Evolutionary conservation across 768 basidiomycete genomes (phyloP).

Genomic region (Trametes maxima): DNA sequence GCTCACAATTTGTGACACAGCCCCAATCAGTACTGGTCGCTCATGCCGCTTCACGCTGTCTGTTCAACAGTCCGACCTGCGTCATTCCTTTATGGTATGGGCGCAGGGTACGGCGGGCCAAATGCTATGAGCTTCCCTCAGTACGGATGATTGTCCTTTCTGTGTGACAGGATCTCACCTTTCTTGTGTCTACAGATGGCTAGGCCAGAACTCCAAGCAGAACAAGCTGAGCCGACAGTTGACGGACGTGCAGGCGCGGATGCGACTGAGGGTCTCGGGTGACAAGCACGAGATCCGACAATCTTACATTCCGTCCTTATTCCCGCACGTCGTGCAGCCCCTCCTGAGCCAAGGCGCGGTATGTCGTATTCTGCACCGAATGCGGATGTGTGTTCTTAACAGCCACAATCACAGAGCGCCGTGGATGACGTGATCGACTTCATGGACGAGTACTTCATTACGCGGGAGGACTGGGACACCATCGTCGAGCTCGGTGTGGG

Average conservation of each 20-base stretch:
- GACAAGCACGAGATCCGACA: constrained; percentile 89
- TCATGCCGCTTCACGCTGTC: constrained; percentile 93
- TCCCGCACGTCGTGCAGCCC: constrained; percentile 78
- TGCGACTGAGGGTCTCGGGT: constrained; percentile 93
- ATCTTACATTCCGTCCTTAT: constrained; percentile 88
- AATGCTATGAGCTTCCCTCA: constrained; percentile 79
- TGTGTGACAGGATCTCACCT: neutral
- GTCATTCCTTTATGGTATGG: constrained; percentile 75
- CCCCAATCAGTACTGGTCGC: constrained; percentile 91
- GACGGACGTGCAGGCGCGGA: constrained; percentile 89
- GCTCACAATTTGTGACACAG: constrained; percentile 40
- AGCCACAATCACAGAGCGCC: constrained; percentile 53
- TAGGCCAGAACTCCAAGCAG: constrained; percentile 97
- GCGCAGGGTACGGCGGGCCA: constrained; percentile 65
- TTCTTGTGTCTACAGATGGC: constrained; percentile 62
- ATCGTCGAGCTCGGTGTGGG: constrained; percentile 92
- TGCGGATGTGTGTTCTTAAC: neutral
- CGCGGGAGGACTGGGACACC: constrained; percentile 96
- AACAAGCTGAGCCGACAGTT: constrained; percentile 78
- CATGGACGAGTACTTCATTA: constrained; percentile 95
- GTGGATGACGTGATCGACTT: constrained; percentile 79
- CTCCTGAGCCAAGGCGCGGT: constrained; percentile 75
- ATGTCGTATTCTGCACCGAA: constrained; percentile 37
- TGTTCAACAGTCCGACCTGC: constrained; percentile 90
- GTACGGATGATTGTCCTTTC: constrained; percentile 40